Evolutionary conservation across 2,329 filamentous ascomycete genomes (phyloP).

Genomic region (Xylaria sp.): DNA sequence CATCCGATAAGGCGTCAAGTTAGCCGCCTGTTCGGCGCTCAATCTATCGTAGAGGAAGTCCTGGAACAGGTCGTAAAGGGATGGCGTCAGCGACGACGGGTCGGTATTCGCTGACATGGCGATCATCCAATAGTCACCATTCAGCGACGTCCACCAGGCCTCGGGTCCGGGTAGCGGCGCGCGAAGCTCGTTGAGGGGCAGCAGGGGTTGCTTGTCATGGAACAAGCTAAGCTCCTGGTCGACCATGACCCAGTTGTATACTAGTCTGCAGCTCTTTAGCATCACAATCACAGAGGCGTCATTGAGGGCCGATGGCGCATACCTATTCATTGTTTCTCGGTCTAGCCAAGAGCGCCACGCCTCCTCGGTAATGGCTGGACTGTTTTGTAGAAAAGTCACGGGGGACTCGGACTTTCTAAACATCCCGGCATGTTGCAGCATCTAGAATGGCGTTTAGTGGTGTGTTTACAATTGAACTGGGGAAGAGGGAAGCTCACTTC

Average conservation of each 20-base stretch:
- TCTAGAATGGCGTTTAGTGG: slow-evolving; percentile 52
- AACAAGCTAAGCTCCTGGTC: slow-evolving; percentile 77
- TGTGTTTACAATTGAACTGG: neutral
- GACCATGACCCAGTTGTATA: slow-evolving; percentile 81
- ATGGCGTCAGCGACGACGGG: slow-evolving; percentile 61
- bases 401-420: slow-evolving; percentile 62
- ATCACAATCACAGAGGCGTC: slow-evolving; percentile 12
- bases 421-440: slow-evolving; percentile 76
- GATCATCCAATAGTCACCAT: slow-evolving; percentile 67
- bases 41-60: slow-evolving; percentile 69
- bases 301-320: slow-evolving; percentile 47
- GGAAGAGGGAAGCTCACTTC: slow-evolving; percentile 55
- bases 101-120: slow-evolving; percentile 64
- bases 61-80: slow-evolving; percentile 72
- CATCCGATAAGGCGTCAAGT: slow-evolving; percentile 64
- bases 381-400: slow-evolving; percentile 56
- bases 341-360: slow-evolving; percentile 73
- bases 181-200: slow-evolving; percentile 72
- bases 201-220: slow-evolving; percentile 69
- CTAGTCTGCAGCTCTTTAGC: slow-evolving; percentile 58
- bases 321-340: slow-evolving; percentile 71
- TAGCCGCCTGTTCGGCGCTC: slow-evolving; percentile 50
- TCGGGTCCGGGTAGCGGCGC: slow-evolving; percentile 72
- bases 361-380: slow-evolving; percentile 57
- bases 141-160: slow-evolving; percentile 69